Evolutionary conservation across 108 stramenopile species (phyloP).

Genomic region (Conticribra weissflogii): DNA sequence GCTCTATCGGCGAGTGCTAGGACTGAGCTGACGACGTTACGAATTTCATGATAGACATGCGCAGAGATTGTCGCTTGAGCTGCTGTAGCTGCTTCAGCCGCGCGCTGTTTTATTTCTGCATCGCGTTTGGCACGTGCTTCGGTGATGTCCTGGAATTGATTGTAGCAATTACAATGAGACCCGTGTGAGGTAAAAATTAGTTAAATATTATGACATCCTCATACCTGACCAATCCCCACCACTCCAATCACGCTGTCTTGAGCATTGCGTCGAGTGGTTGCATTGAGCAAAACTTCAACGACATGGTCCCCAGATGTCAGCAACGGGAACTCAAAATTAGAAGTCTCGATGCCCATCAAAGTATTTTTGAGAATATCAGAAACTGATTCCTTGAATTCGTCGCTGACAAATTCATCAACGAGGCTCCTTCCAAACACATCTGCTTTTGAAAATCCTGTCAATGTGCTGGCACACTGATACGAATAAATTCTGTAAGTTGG

Average conservation of each 20-base stretch:
- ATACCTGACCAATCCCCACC: slow-evolving; percentile 42
- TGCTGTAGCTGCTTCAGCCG: slow-evolving; percentile 49
- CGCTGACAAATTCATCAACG: slow-evolving; percentile 47
- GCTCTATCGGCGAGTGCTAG: slow-evolving; percentile 51
- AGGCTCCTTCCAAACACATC: slow-evolving; percentile 44
- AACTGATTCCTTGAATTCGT: slow-evolving; percentile 36
- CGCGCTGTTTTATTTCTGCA: slow-evolving; percentile 44
- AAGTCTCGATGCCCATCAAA: slow-evolving; percentile 45
- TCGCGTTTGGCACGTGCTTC: slow-evolving; percentile 52
- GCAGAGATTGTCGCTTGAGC: slow-evolving; percentile 49
- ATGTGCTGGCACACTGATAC: slow-evolving; percentile 34
- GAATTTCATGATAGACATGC: slow-evolving; percentile 55
- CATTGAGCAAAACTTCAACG: slow-evolving; percentile 70
- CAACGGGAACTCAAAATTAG: slow-evolving; percentile 46
- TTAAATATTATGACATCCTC: neutral
- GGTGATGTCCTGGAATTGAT: slow-evolving; percentile 40
- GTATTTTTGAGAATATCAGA: slow-evolving; percentile 41
- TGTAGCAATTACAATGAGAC: slow-evolving; percentile 15
- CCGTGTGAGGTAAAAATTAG: slow-evolving; percentile 3
- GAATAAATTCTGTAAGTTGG: too few species aligned
- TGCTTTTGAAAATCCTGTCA: slow-evolving; percentile 37
- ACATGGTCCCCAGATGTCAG: slow-evolving; percentile 40
- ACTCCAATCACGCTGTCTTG: slow-evolving; percentile 57
- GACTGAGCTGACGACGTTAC: slow-evolving; percentile 48
- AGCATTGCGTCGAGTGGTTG: slow-evolving; percentile 69